Base-by-base conservation (phyloP, 805 yeast species). In the Candida endomychidarum region DNA sequence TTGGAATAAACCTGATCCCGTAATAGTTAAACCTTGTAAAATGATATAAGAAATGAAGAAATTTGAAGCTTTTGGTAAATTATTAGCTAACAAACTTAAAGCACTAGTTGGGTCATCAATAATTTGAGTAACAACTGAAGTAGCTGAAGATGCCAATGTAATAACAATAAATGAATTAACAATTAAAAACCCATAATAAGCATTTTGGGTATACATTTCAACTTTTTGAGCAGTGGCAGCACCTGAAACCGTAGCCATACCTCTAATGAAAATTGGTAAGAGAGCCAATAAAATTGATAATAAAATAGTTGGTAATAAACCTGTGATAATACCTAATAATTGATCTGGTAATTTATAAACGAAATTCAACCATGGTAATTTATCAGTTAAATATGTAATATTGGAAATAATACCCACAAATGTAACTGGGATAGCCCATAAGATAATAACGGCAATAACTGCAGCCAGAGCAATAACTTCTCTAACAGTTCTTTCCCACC, bases 371-470 rank as follows among this genome's bases (percentile, higher is more conserved):
- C 86, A 93, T 7, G 71, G 87, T 21, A 91, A 77, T 47, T 76
- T 75, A 25, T 74, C 68, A 26, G 85, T 86, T 57, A 89, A 71
- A 55, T 75, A 82, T 49, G 83, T 80, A 51, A 91, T 77, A 63
- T 91, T 93, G 17, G 98, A 91, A 48, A 93, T 83, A 52, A 80
- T 76, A 77, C 98, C 98, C 37, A 91, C 96, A 54, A 88, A 89
- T n/a, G 97, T 96, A 27, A 91, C 97, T 8, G 99, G 99, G 52
- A 91, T 81, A 30, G 96, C 82, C 98, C 98, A 91, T 65, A 89
- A 88, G 34, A 91, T 77, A 38, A 83, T 69, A 31, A 82, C 52
- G 1, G 80, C 85, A 16, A 63, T 51, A 40, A 83, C 75, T 2
- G 78, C 79, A 11, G 77, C 67, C 24, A 64, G 41, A 0, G 90